phyloP scores from a whole-genome alignment of 2,329 filamentous ascomycete genomes.

The Penicillium nordicum region DNA sequence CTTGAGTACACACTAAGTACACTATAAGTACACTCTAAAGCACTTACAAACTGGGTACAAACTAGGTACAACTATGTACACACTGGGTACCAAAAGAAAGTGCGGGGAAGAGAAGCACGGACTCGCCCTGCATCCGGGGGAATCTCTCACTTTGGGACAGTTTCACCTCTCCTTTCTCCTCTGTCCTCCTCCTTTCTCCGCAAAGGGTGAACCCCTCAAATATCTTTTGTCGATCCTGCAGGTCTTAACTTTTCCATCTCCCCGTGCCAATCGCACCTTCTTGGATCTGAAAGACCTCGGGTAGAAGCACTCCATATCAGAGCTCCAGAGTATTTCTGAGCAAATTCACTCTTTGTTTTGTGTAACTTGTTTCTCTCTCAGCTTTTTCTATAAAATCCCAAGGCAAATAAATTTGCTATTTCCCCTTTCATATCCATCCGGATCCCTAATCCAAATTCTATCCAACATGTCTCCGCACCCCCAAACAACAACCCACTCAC shows the following conservation, averaged over 20 bases:
- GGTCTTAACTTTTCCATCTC: background rate
- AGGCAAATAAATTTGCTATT: background rate
- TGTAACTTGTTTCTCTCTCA: background rate
- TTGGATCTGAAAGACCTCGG: background rate
- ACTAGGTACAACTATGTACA: no score
- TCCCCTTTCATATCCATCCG: background rate
- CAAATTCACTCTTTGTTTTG: background rate
- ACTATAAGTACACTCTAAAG: background rate
- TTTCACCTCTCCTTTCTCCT: background rate
- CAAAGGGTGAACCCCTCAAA: background rate
- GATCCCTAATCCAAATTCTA: background rate
- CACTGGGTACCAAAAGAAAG: background rate
- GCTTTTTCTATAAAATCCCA: background rate
- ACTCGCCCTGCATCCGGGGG: constrained; percentile 1
- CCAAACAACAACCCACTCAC: constrained; percentile 50
- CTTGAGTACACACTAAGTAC: constrained; percentile 3
- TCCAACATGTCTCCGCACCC: constrained; percentile 27
- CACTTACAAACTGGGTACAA: no score
- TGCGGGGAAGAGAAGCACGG: constrained; percentile 33
- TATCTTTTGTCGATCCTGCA: background rate
- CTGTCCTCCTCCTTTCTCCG: background rate
- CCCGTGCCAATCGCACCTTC: background rate
- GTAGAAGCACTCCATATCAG: background rate
- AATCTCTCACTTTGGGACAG: background rate
- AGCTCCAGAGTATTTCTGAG: background rate